Evolutionary conservation across 345 rosid genomes (phyloP), one percentile per base, ranked within the genome.

Genomic region (Melaleuca quinquenervia): DNA sequence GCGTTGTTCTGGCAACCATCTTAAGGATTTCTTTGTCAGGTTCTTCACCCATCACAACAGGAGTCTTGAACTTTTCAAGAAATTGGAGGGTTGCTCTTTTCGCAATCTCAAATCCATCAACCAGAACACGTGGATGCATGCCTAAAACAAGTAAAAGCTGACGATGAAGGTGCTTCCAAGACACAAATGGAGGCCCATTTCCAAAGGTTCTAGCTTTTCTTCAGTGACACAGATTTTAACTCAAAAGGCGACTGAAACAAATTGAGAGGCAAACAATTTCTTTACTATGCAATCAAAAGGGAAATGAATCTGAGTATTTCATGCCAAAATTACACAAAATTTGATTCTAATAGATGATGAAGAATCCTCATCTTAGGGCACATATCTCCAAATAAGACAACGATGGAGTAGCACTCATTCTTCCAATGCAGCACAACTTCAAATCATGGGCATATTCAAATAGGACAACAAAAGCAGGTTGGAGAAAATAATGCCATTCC

Each of bases 61-160:
- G 98, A 85, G 98, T 97, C 93, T 94, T 97, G 87, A 97, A 97
- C 86, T 93, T 94, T 55, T 96, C 99, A 62, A 97, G 99, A 88
- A 95, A 95, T 49, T 94, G 95, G 45, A 97, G 97, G 55, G 99
- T 94, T 36, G 98, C 99, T 91, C 93, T 94, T 89, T 97, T 97
- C 1, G 99, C 99, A 87, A 96, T 93, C 90, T 97, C 99, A 78
- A 97, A 94, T 51, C 99, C 99, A 94, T 97, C 99, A 88, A 96
- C 99, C 90, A 97, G 89, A 88, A 97, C 99, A 82, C 99, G 98
- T 20, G 99, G 99, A 91, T 97, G 99, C 98, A 97, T 96, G 56
- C 99, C 99, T 97, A 87, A 84, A 50, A 87, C 52, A 89, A 48
- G 74, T 8, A 53, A 21, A 82, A 41, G 85, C 48, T 45, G 50